Evolutionary conservation across 306 rosid genomes (phyloP).

Genomic region (Urtica urens): DNA sequence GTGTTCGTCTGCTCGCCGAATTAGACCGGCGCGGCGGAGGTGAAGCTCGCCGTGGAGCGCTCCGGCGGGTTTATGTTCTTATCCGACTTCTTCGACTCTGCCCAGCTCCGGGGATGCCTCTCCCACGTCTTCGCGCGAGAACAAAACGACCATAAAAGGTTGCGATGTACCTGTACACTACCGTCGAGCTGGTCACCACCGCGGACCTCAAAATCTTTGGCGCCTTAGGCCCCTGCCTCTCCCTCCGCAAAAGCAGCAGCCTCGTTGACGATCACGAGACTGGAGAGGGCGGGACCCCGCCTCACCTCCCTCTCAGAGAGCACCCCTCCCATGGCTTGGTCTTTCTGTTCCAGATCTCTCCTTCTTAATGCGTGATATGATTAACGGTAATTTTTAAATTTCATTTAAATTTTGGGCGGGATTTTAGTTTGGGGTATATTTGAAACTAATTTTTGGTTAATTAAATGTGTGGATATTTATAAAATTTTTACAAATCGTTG

Average conservation of each 20-base stretch:
- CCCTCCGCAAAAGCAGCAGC: slow-evolving; percentile 43
- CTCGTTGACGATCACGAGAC: slow-evolving; percentile 47
- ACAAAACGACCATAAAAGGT: slow-evolving; percentile 44
- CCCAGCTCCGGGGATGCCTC: slow-evolving; percentile 57
- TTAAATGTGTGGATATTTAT: too few relatives aligned
- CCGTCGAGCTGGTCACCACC: slow-evolving; percentile 71
- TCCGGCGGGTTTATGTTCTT: slow-evolving; percentile 81
- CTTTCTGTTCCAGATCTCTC: too few relatives aligned
- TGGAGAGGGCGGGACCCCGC: slow-evolving; percentile 87
- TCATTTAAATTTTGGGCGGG: too few relatives aligned
- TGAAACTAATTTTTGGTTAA: too few relatives aligned
- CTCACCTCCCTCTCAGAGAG: too few relatives aligned
- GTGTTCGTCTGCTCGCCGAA: slow-evolving; percentile 78
- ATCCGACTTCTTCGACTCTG: slow-evolving; percentile 60
- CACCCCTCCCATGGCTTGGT: too few relatives aligned
- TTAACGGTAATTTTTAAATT: too few relatives aligned
- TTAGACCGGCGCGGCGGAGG: slow-evolving; percentile 75
- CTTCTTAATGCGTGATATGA: too few relatives aligned
- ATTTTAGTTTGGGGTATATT: too few relatives aligned
- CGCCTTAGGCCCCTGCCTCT: slow-evolving; percentile 86
- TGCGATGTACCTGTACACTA: slow-evolving; percentile 67
- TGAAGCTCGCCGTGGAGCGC: slow-evolving; percentile 49
- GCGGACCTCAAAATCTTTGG: slow-evolving; percentile 78
- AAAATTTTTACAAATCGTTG: too few relatives aligned
- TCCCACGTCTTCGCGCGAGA: slow-evolving; percentile 45